Conservation (phyloP, 2,329 filamentous ascomycete species). For the Colletotrichum kahawae region DNA sequence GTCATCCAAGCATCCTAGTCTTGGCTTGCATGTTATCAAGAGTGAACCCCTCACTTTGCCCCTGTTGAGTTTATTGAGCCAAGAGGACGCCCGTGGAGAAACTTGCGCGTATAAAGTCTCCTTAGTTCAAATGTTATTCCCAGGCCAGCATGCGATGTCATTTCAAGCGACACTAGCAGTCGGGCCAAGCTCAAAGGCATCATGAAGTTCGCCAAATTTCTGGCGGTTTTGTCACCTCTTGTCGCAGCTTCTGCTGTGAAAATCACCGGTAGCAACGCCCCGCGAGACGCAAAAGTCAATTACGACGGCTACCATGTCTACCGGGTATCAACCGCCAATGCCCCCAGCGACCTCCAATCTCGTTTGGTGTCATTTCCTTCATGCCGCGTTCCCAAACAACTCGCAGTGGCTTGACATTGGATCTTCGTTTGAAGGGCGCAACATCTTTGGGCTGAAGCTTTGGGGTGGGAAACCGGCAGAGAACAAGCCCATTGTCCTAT, state of each 20-base stretch:
- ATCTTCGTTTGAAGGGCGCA: slow-evolving; percentile 46
- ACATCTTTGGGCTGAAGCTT: slow-evolving; percentile 64
- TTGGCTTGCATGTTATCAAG: slow-evolving; percentile 15
- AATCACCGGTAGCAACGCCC: neutral
- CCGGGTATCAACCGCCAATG: slow-evolving; percentile 25
- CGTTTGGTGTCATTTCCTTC: slow-evolving; percentile 26
- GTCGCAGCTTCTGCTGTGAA: neutral
- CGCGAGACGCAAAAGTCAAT: slow-evolving; percentile 18
- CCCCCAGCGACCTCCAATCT: slow-evolving; percentile 23
- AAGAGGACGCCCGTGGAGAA: neutral
- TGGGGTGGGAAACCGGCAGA: slow-evolving; percentile 46
- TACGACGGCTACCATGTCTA: slow-evolving; percentile 39
- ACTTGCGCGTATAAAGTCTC: neutral
- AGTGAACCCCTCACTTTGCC: slow-evolving; percentile 6
- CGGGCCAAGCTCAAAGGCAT: neutral
- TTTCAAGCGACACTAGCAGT: neutral
- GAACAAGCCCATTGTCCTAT: slow-evolving; percentile 51
- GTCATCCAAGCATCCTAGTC: slow-evolving; percentile 2
- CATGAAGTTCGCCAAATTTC: slow-evolving; percentile 14
- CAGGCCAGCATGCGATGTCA: neutral
- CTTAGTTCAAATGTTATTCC: neutral
- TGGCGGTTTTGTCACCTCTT: neutral
- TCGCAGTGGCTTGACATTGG: slow-evolving; percentile 51
- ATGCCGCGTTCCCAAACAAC: slow-evolving; percentile 47
- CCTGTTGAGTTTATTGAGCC: neutral